Conservation (phyloP, 2,329 filamentous ascomycete species). For the Didymella segeticola region DNA sequence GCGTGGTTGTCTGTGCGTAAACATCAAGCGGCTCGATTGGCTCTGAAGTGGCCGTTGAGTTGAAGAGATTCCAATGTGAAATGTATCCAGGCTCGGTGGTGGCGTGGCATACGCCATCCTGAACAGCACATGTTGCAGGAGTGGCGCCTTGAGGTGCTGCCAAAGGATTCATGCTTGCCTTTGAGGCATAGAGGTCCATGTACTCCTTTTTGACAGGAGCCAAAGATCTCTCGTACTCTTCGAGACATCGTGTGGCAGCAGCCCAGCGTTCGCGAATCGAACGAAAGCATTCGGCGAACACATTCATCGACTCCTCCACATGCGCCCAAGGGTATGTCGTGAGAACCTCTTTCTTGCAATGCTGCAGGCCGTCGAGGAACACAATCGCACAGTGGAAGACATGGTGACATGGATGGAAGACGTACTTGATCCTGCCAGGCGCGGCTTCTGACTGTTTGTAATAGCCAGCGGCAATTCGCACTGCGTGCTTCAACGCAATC, state of each 20-base stretch:
- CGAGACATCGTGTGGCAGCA: slow-evolving; percentile 41
- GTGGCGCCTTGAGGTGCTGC: slow-evolving; percentile 11
- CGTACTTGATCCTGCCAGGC: slow-evolving; percentile 47
- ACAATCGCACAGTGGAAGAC: slow-evolving; percentile 43
- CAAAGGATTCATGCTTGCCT: slow-evolving; percentile 26
- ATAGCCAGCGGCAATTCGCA: slow-evolving; percentile 44
- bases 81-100: slow-evolving; percentile 35
- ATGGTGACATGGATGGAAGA: slow-evolving; percentile 48
- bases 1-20: slow-evolving; percentile 33
- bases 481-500: slow-evolving; percentile 36
- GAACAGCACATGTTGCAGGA: slow-evolving; percentile 5
- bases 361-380: slow-evolving; percentile 41
- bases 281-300: slow-evolving; percentile 42
- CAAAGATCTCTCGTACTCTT: slow-evolving; percentile 44
- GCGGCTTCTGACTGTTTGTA: slow-evolving; percentile 42
- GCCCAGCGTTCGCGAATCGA: slow-evolving; percentile 47
- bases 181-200: slow-evolving; percentile 40
- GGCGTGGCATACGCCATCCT: background rate
- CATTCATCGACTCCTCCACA: slow-evolving; percentile 40
- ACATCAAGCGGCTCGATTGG: slow-evolving; percentile 27
- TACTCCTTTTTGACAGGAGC: slow-evolving; percentile 44
- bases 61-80: slow-evolving; percentile 40
- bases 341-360: slow-evolving; percentile 42
- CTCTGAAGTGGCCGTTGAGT: slow-evolving; percentile 35
- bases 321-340: slow-evolving; percentile 32